Evolutionary conservation across 73 alveolate species (phyloP).

Genomic region (Paramecium sexaurelia): DNA sequence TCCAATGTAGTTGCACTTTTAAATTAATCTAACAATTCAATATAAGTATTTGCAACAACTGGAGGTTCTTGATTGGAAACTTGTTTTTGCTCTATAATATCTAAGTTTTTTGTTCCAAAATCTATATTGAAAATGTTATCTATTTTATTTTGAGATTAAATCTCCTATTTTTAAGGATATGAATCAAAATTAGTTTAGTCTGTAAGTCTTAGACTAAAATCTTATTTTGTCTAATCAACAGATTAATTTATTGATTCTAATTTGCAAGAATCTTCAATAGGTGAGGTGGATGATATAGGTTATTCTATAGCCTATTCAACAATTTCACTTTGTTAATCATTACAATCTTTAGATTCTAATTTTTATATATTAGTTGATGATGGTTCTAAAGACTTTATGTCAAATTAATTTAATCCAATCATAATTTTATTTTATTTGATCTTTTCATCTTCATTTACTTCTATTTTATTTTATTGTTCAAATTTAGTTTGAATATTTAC

Average conservation of each 20-base stretch:
- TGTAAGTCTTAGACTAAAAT: background rate
- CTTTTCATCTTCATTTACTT: background rate
- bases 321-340: background rate
- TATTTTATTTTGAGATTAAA: background rate
- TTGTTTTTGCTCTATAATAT: background rate
- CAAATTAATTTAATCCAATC: background rate
- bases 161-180: background rate
- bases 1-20: conserved; percentile 28
- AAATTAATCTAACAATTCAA: background rate
- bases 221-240: background rate
- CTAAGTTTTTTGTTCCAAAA: background rate
- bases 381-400: background rate
- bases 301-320: background rate
- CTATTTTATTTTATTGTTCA: background rate
- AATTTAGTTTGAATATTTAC: background rate
- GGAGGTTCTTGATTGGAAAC: background rate
- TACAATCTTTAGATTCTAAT: background rate
- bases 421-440: background rate
- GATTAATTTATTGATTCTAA: background rate
- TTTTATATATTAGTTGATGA: background rate
- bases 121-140: background rate
- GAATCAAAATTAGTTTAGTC: background rate
- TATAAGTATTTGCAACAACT: background rate
- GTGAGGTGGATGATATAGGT: background rate
- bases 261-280: background rate